phyloP scores from a whole-genome alignment of 2,329 filamentous ascomycete genomes.

The Claviceps paspali region DNA sequence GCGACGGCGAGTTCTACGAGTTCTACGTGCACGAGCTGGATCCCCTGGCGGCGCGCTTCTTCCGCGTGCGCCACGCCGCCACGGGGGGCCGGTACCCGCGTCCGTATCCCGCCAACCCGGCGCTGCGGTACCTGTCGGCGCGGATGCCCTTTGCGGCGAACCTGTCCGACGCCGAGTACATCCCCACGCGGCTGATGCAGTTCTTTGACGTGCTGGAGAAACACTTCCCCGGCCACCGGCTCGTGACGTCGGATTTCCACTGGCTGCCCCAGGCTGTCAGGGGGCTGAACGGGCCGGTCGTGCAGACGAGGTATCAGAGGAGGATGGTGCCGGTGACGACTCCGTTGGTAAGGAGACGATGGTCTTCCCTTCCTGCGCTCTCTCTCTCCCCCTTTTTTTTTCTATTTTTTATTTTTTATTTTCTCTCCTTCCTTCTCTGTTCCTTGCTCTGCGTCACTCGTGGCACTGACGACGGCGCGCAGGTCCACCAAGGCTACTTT shows the following conservation, averaged over 20 bases:
- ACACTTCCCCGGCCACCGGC: slow-evolving; percentile 79
- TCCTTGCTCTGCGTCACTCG: neutral
- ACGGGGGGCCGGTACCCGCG: slow-evolving; percentile 47
- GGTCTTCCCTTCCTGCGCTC: too few species aligned
- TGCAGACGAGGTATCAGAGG: slow-evolving; percentile 84
- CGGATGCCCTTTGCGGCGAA: slow-evolving; percentile 58
- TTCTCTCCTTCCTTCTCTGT: neutral
- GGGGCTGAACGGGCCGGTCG: slow-evolving; percentile 84
- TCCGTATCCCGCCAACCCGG: slow-evolving; percentile 37
- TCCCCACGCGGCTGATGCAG: slow-evolving; percentile 87
- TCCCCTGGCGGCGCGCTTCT: slow-evolving; percentile 65
- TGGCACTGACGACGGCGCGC: neutral
- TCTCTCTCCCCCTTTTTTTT: neutral
- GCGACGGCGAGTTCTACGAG: slow-evolving; percentile 79
- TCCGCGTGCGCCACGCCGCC: slow-evolving; percentile 71
- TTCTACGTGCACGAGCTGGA: slow-evolving; percentile 77
- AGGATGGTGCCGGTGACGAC: slow-evolving; percentile 81
- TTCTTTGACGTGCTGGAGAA: slow-evolving; percentile 85
- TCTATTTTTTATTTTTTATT: too few species aligned
- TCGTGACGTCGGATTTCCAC: slow-evolving; percentile 85
- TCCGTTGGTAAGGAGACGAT: slow-evolving; percentile 78
- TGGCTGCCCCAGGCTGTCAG: slow-evolving; percentile 66
- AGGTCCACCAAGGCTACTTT: slow-evolving; percentile 97
- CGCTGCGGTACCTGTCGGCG: slow-evolving; percentile 46
- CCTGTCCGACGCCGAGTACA: slow-evolving; percentile 74